phyloP scores from a whole-genome alignment of 192 early-diverging fungal genomes.

The Linnemannia zychae region DNA sequence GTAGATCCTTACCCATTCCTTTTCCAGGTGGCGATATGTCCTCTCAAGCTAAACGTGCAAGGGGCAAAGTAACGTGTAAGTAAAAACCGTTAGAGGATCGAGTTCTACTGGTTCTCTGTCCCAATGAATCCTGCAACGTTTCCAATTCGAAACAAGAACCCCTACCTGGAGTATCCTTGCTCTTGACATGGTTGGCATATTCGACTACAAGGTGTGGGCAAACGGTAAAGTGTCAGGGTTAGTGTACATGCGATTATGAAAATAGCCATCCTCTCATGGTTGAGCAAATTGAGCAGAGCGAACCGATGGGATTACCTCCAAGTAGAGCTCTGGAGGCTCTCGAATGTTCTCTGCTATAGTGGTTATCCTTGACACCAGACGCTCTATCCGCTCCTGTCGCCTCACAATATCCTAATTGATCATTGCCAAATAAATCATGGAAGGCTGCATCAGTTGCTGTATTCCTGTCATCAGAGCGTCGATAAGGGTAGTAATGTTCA shows the following conservation, averaged over 20 bases:
- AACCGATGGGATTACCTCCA: slow-evolving; percentile 23
- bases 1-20: slow-evolving; percentile 40
- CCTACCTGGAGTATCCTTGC: slow-evolving; percentile 44
- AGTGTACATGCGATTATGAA: neutral
- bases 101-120: neutral
- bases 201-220: slow-evolving; percentile 4
- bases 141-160: neutral
- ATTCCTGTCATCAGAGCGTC: neutral
- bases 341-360: slow-evolving; percentile 49
- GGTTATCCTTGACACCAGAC: slow-evolving; percentile 41
- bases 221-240: neutral
- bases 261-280: neutral
- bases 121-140: neutral
- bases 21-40: slow-evolving; percentile 37
- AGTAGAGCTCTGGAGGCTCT: slow-evolving; percentile 25
- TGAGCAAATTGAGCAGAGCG: neutral
- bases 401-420: slow-evolving; percentile 38
- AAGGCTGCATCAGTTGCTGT: neutral
- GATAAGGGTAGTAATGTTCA: neutral
- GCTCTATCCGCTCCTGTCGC: slow-evolving; percentile 33
- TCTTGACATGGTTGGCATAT: slow-evolving; percentile 49
- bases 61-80: neutral
- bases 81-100: neutral
- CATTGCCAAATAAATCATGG: neutral
- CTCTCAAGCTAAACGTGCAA: slow-evolving; percentile 22